phyloP scores from a whole-genome alignment of 495 filamentous ascomycete species.

The Amniculicola lignicola region DNA sequence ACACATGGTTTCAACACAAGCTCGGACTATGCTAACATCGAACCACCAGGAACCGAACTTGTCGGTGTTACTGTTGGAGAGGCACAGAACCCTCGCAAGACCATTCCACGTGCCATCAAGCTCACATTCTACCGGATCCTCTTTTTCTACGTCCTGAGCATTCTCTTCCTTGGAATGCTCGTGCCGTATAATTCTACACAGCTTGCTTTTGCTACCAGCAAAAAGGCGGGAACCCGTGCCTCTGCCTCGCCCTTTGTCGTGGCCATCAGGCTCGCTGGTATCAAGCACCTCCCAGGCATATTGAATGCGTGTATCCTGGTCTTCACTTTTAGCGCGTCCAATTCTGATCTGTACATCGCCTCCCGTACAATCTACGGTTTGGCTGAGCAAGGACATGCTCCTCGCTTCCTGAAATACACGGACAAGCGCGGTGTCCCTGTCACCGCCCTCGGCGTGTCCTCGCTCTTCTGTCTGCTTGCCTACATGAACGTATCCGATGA shows the following conservation, averaged over 20 bases:
- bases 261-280: constrained; percentile 54
- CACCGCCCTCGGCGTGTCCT: constrained; percentile 59
- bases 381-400: constrained; percentile 72
- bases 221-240: constrained; percentile 37
- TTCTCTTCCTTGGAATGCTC: constrained; percentile 54
- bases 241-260: constrained; percentile 63
- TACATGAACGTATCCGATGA: constrained; percentile 73
- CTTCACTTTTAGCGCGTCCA: constrained; percentile 76
- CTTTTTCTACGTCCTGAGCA: constrained; percentile 47
- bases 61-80: constrained; percentile 64
- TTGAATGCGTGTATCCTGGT: constrained; percentile 68
- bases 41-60: constrained; percentile 66
- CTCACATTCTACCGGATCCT: constrained; percentile 44
- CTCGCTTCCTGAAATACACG: constrained; percentile 64
- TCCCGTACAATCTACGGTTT: constrained; percentile 78
- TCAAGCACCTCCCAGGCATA: constrained; percentile 53
- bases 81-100: constrained; percentile 42
- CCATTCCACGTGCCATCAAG: constrained; percentile 42
- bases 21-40: too few relatives aligned
- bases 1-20: too few relatives aligned
- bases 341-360: constrained; percentile 79
- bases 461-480: constrained; percentile 64
- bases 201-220: constrained; percentile 54
- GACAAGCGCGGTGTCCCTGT: constrained; percentile 74
- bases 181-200: constrained; percentile 53